These are phyloP conservation scores for Curvularia hawaiiensis DNA, from an alignment of 2,329 filamentous ascomycete species.

Conservation along the genomic window DNA sequence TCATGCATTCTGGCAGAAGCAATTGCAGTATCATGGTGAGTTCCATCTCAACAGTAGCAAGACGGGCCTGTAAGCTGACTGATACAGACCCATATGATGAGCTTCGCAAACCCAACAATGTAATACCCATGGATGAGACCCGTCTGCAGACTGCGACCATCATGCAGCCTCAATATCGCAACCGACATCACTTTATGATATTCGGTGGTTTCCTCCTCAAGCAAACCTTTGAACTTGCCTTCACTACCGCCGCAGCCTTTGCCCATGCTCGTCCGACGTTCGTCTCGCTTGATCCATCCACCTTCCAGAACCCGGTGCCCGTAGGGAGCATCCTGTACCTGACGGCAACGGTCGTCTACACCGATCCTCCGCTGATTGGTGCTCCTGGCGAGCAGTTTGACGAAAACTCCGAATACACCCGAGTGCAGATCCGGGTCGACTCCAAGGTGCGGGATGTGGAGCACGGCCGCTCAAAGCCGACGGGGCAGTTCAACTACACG, in stretches of 20 bases:
- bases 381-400: conserved; percentile 44
- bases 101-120: conserved; percentile 61
- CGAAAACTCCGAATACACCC: conserved; percentile 55
- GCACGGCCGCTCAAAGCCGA: conserved; percentile 69
- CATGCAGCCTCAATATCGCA: conserved; percentile 76
- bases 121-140: conserved; percentile 67
- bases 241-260: conserved; percentile 74
- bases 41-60: neutral
- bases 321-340: conserved; percentile 76
- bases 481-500: conserved; percentile 78
- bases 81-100: conserved; percentile 59
- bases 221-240: conserved; percentile 76
- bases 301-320: conserved; percentile 76
- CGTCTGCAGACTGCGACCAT: conserved; percentile 70
- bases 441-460: conserved; percentile 75
- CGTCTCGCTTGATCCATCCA: conserved; percentile 73
- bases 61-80: neutral
- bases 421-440: conserved; percentile 73
- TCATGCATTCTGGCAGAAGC: conserved; percentile 73
- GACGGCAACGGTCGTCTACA: conserved; percentile 74
- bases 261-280: conserved; percentile 73
- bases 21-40: conserved; percentile 65
- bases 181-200: conserved; percentile 77
- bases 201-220: conserved; percentile 78
- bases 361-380: conserved; percentile 62